phyloP scores from a whole-genome alignment of 305 asterid genomes.

The Solanum hybrid region DNA sequence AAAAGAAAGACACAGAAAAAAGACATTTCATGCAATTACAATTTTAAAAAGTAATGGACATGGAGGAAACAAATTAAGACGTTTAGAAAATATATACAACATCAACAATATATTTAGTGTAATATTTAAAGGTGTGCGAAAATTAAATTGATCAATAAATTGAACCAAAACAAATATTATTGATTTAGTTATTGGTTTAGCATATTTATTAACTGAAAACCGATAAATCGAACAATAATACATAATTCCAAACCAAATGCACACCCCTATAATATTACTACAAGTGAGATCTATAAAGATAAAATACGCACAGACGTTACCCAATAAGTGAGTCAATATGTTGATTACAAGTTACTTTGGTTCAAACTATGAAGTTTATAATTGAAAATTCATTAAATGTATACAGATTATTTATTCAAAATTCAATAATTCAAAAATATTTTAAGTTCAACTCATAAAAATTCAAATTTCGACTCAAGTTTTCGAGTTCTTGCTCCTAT shows the following conservation, averaged over 20 bases:
- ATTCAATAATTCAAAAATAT: too few species aligned
- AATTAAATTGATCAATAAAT: too few species aligned
- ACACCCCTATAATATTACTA: not conserved
- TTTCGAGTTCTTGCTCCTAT: not conserved
- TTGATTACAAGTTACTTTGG: not conserved
- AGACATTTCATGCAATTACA: not conserved
- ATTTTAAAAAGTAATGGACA: not conserved
- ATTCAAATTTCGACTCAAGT: not conserved
- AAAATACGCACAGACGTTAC: not conserved
- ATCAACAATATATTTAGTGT: not conserved
- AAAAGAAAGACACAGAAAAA: not conserved
- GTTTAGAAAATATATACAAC: not conserved
- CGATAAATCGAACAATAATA: rapidly evolving
- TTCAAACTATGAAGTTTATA: not conserved
- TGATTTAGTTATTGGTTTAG: not conserved
- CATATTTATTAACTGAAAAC: not conserved
- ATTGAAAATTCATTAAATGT: not conserved
- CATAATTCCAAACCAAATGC: too few species aligned
- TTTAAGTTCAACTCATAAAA: too few species aligned
- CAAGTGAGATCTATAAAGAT: not conserved
- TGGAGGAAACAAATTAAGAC: not conserved
- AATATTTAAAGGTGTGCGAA: rapidly evolving
- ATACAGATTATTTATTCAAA: too few species aligned
- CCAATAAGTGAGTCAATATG: not conserved
- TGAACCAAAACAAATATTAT: too few species aligned